Base-by-base conservation (phyloP, 768 basidiomycete species). In the Tulasnella sp. region DNA sequence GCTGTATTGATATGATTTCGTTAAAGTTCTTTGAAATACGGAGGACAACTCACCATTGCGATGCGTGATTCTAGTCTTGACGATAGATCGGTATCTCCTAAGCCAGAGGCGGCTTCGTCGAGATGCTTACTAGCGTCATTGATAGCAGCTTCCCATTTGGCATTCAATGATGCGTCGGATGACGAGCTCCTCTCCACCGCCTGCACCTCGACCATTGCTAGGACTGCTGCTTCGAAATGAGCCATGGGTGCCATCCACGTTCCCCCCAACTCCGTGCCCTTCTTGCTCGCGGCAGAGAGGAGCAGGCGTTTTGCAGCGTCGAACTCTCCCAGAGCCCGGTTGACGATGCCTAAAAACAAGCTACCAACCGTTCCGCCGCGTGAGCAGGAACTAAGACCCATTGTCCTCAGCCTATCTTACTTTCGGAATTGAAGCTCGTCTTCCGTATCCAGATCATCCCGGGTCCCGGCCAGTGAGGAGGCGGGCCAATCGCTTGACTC, bases 221-320 rank as follows among this genome's bases (percentile, higher is more conserved):
- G 42, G 16, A 82, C 82, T 44, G 82, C 82, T 22, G 80, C 75
- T 69, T 82, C 82, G 58, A 82, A 80, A 41, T 82, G 73, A 3
- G 82, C 79, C 58, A 78, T 60, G 34, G 80, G 48, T 12, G 58
- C 64, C 24, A 79, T 72, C 79, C 78, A 77, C 72, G 76, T 79
- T 41, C 58, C 80, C 24, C 41, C 78, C 11, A 76, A 20, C 1
- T 41, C 34, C 12, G 31, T n/a, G 11, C 22, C 60, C 40, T 50
- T 58, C 12, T 54, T 42, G 37, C 20, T 48, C 18, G 82, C 77
- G 0, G 54, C 79, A 37, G 44, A 42, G 5, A 77, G 48, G 74
- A 82, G 82, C 34, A 31, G 41, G 31, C 81, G 81, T 18, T 54
- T 54, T 20, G 31, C 44, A 0, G 28, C 28, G 31, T 46, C 28